Conservation (phyloP, 106 monocot genomes). For the Amphibolis antarctica region DNA sequence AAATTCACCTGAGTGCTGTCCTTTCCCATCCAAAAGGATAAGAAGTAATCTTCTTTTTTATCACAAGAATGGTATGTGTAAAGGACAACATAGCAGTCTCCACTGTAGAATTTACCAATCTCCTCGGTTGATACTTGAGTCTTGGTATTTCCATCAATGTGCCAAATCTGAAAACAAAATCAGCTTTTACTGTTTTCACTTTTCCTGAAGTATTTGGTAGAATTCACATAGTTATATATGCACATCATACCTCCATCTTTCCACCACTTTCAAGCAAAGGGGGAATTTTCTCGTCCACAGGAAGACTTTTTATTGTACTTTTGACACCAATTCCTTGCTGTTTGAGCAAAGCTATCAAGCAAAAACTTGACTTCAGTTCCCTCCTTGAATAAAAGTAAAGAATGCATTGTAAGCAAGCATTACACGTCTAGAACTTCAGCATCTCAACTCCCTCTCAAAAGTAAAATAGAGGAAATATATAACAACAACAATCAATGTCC, state of each 20-base stretch:
- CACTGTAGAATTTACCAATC: conserved; percentile 15
- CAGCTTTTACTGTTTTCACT: neutral
- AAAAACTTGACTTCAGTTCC: neutral
- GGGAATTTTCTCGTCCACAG: conserved; percentile 66
- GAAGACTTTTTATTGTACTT: conserved; percentile 42
- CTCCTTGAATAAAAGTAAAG: too few species aligned
- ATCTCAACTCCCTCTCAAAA: too few species aligned
- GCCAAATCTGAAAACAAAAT: conserved; percentile 12
- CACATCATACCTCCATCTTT: conserved; percentile 57
- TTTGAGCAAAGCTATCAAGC: conserved; percentile 57
- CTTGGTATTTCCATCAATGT: conserved; percentile 9
- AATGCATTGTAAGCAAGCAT: too few species aligned
- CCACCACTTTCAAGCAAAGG: conserved; percentile 74
- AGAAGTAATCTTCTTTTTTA: conserved; percentile 17
- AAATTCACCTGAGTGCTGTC: conserved; percentile 14
- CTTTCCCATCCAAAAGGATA: conserved; percentile 17
- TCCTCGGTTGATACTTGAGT: conserved; percentile 4
- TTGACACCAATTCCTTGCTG: conserved; percentile 82
- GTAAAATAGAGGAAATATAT: too few species aligned
- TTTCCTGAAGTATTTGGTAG: neutral
- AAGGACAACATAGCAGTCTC: conserved; percentile 22
- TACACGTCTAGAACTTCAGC: too few species aligned
- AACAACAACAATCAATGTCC: too few species aligned
- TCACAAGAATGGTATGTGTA: conserved; percentile 19
- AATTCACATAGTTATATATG: neutral